A percentile compares a stretch with the other conserved stretches of the same genome.
Evolutionary conservation across 495 filamentous ascomycete species (phyloP).

Genomic region (Saxispiralis lemnorum): DNA sequence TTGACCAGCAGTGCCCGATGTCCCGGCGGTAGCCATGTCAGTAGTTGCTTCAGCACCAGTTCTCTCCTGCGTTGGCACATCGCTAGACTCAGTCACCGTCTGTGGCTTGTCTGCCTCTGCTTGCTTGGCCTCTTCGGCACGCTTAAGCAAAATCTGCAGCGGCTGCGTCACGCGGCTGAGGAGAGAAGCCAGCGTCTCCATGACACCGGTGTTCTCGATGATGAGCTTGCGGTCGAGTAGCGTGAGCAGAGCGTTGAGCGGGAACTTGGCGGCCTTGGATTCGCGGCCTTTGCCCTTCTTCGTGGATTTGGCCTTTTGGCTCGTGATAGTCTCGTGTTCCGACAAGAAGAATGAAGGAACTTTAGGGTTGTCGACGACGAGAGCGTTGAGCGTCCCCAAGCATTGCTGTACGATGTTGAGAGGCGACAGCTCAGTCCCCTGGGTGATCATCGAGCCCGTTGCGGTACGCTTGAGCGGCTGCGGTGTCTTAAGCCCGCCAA

Average conservation of each 20-base stretch:
- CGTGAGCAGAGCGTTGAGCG: conserved; percentile 73
- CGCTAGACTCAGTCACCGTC: conserved; percentile 5
- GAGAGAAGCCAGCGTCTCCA: conserved; percentile 79
- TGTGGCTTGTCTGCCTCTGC: conserved; percentile 17
- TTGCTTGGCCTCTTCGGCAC: conserved; percentile 37
- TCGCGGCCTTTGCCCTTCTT: conserved; percentile 70
- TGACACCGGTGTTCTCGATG: conserved; percentile 85
- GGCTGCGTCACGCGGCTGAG: conserved; percentile 79
- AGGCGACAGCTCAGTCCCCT: conserved; percentile 61
- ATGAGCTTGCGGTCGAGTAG: conserved; percentile 81
- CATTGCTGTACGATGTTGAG: conserved; percentile 93
- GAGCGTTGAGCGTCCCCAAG: conserved; percentile 57
- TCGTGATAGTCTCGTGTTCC: conserved; percentile 64
- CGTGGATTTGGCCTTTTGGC: conserved; percentile 55
- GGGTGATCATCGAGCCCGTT: conserved; percentile 33
- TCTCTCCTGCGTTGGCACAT: conserved; percentile 10
- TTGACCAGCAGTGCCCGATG: no score
- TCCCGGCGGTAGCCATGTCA: background rate
- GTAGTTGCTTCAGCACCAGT: conserved; percentile 1
- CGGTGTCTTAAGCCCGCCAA: conserved; percentile 58
- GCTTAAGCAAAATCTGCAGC: conserved; percentile 57
- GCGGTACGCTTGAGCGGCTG: conserved; percentile 54
- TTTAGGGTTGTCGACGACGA: conserved; percentile 61
- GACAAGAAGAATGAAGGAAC: conserved; percentile 87
- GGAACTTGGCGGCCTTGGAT: conserved; percentile 65